Percentiles rank a stretch among this genome's conserved stretches.
phyloP scores from a whole-genome alignment of 257 asterid species.

The Eucommia ulmoides region DNA sequence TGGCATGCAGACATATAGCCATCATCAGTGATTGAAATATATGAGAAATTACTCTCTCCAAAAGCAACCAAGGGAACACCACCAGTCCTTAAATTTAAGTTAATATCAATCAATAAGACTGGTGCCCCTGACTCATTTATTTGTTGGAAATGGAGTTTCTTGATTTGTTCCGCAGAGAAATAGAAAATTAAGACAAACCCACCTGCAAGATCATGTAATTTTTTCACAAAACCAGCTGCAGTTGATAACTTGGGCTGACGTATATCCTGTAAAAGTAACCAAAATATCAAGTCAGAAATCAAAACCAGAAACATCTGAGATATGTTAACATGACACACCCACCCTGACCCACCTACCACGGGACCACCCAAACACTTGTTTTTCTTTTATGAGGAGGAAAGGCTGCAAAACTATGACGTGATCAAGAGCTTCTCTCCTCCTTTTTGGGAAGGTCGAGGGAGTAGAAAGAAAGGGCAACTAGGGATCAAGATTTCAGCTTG shows the following conservation, averaged over 20 bases:
- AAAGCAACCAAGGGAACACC: too few relatives aligned
- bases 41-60: constrained; percentile 7
- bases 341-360: too few relatives aligned
- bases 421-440: background rate
- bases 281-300: background rate
- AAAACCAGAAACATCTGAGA: background rate
- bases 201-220: constrained; percentile 93
- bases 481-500: background rate
- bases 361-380: too few relatives aligned
- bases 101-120: too few relatives aligned
- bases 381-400: background rate
- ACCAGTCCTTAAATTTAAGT: too few relatives aligned
- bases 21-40: constrained; percentile 11
- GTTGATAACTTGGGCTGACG: constrained; percentile 74
- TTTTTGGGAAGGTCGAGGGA: too few relatives aligned
- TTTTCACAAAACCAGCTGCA: constrained; percentile 90
- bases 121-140: too few relatives aligned
- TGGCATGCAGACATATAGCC: constrained; percentile 22
- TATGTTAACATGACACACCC: too few relatives aligned
- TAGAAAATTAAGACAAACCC: too few relatives aligned
- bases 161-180: too few relatives aligned
- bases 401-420: background rate
- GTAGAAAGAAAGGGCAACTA: background rate
- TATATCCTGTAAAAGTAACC: constrained; percentile 42
- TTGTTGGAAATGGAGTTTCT: too few relatives aligned